Evolutionary conservation across 345 rosid genomes (phyloP).

Genomic region (Limnanthes douglasii): DNA sequence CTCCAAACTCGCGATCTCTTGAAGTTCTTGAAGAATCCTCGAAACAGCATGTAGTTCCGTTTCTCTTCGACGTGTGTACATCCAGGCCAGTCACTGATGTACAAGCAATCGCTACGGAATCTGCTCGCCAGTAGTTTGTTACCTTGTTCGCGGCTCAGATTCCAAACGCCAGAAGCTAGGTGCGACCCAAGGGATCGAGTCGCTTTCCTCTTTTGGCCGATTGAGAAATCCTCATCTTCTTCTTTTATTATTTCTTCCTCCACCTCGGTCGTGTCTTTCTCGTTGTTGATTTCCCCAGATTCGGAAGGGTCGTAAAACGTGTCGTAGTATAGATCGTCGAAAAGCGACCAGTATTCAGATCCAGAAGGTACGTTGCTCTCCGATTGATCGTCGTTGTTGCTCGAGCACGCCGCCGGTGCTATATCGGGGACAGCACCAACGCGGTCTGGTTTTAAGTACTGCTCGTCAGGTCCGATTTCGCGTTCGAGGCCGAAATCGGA

Average conservation of each 20-base stretch:
- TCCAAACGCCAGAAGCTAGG: constrained; percentile 61
- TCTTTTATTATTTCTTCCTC: constrained; percentile 3
- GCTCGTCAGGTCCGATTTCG: constrained; percentile 68
- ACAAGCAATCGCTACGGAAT: constrained; percentile 69
- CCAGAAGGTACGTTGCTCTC: constrained; percentile 8
- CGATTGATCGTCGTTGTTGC: constrained; percentile 6
- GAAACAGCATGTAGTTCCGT: constrained; percentile 79
- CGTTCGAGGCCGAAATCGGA: constrained; percentile 93
- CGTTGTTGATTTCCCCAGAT: too few relatives aligned
- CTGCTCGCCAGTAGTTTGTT: constrained; percentile 81
- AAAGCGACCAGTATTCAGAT: constrained; percentile 53
- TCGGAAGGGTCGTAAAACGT: constrained; percentile 39
- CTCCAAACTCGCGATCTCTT: constrained; percentile 79
- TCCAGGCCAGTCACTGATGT: constrained; percentile 93
- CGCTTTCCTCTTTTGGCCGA: constrained; percentile 31
- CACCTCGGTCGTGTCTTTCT: not conserved
- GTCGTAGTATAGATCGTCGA: constrained; percentile 67
- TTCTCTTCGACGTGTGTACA: constrained; percentile 70
- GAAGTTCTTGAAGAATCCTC: constrained; percentile 86
- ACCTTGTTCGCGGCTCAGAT: constrained; percentile 76
- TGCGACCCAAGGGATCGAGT: constrained; percentile 42
- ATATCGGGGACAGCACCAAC: constrained; percentile 7
- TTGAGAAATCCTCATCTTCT: constrained; percentile 12
- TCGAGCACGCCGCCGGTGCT: constrained; percentile 1
- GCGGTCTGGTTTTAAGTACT: constrained; percentile 10